These are phyloP conservation scores for Aurifilum marmelostoma DNA, from an alignment of 2,329 filamentous ascomycete species.

Conservation along the genomic window DNA sequence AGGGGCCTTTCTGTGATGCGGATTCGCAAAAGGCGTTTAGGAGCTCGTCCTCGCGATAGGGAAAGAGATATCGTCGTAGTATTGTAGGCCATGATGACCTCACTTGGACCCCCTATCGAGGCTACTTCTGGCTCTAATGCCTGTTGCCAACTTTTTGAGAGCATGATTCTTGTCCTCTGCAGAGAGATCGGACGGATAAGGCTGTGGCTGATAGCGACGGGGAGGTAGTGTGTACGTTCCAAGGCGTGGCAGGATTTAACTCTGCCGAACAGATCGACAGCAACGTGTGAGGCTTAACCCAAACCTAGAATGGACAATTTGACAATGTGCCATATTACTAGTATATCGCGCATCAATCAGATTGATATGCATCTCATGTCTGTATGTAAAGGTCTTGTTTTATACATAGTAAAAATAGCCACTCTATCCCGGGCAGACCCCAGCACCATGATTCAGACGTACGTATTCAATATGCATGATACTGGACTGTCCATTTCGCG, in stretches of 20 bases:
- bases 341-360: constrained; percentile 1
- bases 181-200: not conserved
- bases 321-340: not conserved
- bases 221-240: not conserved
- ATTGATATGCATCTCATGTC: not conserved
- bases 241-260: not conserved
- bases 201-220: not conserved
- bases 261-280: not conserved
- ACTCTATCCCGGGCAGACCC: not conserved
- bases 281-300: not conserved
- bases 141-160: not conserved
- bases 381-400: not conserved
- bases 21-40: not conserved
- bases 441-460: not conserved
- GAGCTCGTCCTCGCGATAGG: not conserved
- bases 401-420: constrained; percentile 1
- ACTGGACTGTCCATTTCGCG: not conserved
- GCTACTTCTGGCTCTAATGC: not conserved
- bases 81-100: not conserved
- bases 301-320: not conserved
- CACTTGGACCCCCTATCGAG: not conserved
- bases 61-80: not conserved
- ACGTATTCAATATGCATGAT: not conserved
- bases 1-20: not conserved
- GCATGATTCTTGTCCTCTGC: not conserved